These are phyloP conservation scores for Pleurozium schreberi DNA, from an alignment of 225 moss, liverwort and hornwort species.

Conservation along the genomic window DNA sequence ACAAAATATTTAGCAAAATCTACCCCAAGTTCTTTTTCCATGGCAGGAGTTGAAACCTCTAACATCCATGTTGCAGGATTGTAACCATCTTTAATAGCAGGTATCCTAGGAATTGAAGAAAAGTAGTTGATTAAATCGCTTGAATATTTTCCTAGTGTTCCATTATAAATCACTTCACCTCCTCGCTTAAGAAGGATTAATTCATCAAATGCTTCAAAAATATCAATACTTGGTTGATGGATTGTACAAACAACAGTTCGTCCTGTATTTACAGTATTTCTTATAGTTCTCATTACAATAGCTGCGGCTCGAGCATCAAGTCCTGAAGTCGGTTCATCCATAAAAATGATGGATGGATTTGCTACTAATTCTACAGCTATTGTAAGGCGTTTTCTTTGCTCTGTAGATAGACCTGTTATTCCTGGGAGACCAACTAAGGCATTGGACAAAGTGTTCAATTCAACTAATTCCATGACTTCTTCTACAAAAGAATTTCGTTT, in stretches of 20 bases:
- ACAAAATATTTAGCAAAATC: constrained; percentile 2
- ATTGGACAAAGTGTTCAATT: background rate
- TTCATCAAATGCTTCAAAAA: constrained; percentile 40
- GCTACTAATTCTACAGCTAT: constrained; percentile 32
- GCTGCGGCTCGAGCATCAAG: constrained; percentile 29
- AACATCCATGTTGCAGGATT: constrained; percentile 27
- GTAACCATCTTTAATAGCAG: constrained; percentile 3
- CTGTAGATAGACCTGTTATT: constrained; percentile 5
- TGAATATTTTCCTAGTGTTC: constrained; percentile 11
- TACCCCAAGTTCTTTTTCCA: constrained; percentile 6
- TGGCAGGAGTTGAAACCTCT: background rate
- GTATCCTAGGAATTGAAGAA: background rate
- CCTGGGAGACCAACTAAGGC: constrained; percentile 16
- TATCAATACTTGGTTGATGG: constrained; percentile 41
- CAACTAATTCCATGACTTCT: constrained; percentile 22
- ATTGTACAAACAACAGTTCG: constrained; percentile 30
- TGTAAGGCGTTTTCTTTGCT: constrained; percentile 23
- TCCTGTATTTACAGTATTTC: constrained; percentile 12
- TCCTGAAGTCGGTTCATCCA: constrained; percentile 33
- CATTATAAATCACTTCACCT: constrained; percentile 19
- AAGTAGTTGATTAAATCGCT: background rate
- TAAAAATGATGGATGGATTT: constrained; percentile 31
- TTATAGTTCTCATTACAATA: constrained; percentile 24
- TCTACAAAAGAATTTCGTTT: constrained; percentile 6
- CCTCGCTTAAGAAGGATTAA: constrained; percentile 11